Evolutionary conservation across 2,329 filamentous ascomycete genomes (phyloP).

Genomic region (Exophiala mesophila): DNA sequence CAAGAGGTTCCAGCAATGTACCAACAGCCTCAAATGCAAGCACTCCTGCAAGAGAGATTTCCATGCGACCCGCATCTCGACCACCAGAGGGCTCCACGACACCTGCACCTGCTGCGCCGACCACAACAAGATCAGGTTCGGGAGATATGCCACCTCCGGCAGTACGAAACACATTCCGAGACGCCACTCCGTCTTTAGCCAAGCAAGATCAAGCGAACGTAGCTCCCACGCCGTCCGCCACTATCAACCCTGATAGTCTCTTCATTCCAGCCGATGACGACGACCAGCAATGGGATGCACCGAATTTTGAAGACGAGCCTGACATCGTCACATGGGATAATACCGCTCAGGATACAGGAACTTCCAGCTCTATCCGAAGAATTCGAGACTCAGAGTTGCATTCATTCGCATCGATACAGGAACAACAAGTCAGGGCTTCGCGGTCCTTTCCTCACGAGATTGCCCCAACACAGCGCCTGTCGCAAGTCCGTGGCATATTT

Average conservation of each 20-base stretch:
- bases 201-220: constrained; percentile 19
- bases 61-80: constrained; percentile 36
- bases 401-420: constrained; percentile 18
- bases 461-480: constrained; percentile 46
- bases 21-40: constrained; percentile 37
- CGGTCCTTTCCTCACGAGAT: constrained; percentile 31
- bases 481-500: constrained; percentile 44
- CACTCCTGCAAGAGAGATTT: constrained; percentile 34
- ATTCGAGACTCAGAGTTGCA: constrained; percentile 35
- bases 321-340: constrained; percentile 45
- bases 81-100: constrained; percentile 16
- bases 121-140: constrained; percentile 4
- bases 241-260: constrained; percentile 52
- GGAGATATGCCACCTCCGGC: constrained; percentile 27
- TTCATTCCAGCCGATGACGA: constrained; percentile 58
- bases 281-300: constrained; percentile 54
- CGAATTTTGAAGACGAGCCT: constrained; percentile 49
- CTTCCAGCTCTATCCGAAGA: constrained; percentile 30
- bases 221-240: constrained; percentile 36
- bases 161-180: constrained; percentile 6
- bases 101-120: constrained; percentile 9
- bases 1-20: constrained; percentile 50
- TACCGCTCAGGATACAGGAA: constrained; percentile 55
- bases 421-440: constrained; percentile 13
- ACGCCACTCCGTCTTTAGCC: constrained; percentile 18